Conservation (phyloP, 108 stramenopile species). For the Skeletonema grethae region DNA sequence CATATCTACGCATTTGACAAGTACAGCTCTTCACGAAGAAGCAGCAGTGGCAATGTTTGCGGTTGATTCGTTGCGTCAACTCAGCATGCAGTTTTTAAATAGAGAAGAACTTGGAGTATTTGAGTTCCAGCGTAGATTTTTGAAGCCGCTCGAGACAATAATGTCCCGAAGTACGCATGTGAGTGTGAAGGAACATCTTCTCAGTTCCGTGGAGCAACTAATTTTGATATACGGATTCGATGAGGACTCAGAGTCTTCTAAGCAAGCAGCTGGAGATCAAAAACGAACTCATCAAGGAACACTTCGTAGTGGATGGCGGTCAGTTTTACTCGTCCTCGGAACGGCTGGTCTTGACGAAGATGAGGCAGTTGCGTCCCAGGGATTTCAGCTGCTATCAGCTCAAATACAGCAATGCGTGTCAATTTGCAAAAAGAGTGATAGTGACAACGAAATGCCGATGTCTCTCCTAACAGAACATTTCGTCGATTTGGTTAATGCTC, state of each 20-base stretch:
- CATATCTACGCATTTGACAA: slow-evolving; percentile 89
- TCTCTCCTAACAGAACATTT: slow-evolving; percentile 80
- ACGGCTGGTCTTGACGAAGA: slow-evolving; percentile 83
- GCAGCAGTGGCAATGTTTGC: slow-evolving; percentile 95
- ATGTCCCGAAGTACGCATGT: slow-evolving; percentile 69
- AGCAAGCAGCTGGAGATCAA: slow-evolving; percentile 4
- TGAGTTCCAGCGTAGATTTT: slow-evolving; percentile 95
- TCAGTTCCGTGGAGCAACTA: slow-evolving; percentile 91
- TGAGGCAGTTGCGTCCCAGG: slow-evolving; percentile 70
- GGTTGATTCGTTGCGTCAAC: slow-evolving; percentile 97
- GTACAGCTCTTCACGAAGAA: slow-evolving; percentile 92
- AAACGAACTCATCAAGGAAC: slow-evolving; percentile 37
- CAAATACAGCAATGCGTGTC: slow-evolving; percentile 59
- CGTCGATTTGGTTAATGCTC: slow-evolving; percentile 90
- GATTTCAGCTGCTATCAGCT: slow-evolving; percentile 65
- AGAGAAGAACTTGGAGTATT: slow-evolving; percentile 93
- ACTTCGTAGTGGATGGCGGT: slow-evolving; percentile 93
- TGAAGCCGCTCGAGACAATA: slow-evolving; percentile 93
- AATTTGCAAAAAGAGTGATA: slow-evolving; percentile 4
- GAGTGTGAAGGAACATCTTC: slow-evolving; percentile 91
- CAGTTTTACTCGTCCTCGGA: slow-evolving; percentile 89
- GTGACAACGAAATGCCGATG: slow-evolving; percentile 20
- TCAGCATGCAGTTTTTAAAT: slow-evolving; percentile 93
- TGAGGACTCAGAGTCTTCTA: slow-evolving; percentile 9
- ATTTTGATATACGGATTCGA: slow-evolving; percentile 76